Base-by-base conservation (phyloP, 805 yeast species). In the Candida odintsovae region DNA sequence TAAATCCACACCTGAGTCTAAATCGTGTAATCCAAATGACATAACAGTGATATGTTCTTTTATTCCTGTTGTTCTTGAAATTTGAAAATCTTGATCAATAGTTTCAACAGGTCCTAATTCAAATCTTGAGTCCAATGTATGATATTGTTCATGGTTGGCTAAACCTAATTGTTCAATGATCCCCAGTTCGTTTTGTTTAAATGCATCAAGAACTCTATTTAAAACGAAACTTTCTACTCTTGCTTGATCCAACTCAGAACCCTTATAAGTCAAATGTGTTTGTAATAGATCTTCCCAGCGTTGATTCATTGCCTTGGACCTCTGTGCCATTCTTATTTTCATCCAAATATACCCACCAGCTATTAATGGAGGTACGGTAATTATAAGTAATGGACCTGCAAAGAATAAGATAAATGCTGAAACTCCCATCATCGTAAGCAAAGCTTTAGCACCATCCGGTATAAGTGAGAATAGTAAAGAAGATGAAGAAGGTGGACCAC, bases 351-450 rank as follows among this genome's bases (percentile, higher is more conserved):
- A 48, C 9, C 54, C 55, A 38, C 57, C 59, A 22, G 57, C 35
- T 16, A 55, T 29, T 41, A 59, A 31, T 1, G 62, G 62, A 3
- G 63, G 63, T 1, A 52, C 44, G 1, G 55, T 48, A 19, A 58
- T 50, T 35, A 59, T 52, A 33, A 59, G 41, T 26, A 59, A 21
- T 1, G 63, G 62, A 22, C 52, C 54, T 38, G 53, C 47, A 33
- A 53, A 42, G 43, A 51, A 49, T 21, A 51, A 15, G 4, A 53
- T 20, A 23, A 53, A 50, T 2, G 54, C 46, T 1, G 56, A 45
- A 12, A 39, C 43, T 8, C 54, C 54, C 41, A 49, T 15, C 8
- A 53, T 16, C 1, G 40, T 26, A 6, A 47, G 25, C 1, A 43
- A 2, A 7, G 52, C 50, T 25, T 45, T 53, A 3, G 44, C 20